phyloP scores from a whole-genome alignment of 2,329 filamentous ascomycete genomes.

The Exophiala calicioides region DNA sequence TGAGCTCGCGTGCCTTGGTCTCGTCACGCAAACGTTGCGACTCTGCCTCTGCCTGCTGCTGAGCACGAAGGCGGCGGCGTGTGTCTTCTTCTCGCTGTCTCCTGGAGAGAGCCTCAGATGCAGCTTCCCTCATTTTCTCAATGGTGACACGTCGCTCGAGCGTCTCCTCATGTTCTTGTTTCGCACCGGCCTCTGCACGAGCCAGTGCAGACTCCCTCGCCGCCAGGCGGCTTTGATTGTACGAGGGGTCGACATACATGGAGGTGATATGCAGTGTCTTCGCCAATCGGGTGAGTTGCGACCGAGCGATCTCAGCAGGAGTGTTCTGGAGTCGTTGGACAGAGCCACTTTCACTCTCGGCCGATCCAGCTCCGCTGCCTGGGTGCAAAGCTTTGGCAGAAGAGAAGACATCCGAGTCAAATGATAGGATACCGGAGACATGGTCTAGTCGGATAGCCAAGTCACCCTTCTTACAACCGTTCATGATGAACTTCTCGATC shows the following conservation, averaged over 20 bases:
- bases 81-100: constrained; percentile 91
- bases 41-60: constrained; percentile 87
- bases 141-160: constrained; percentile 87
- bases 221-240: constrained; percentile 77
- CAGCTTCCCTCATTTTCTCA: constrained; percentile 94
- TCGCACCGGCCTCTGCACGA: constrained; percentile 82
- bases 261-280: constrained; percentile 90
- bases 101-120: constrained; percentile 81
- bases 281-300: constrained; percentile 86
- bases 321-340: constrained; percentile 97
- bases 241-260: constrained; percentile 90
- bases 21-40: constrained; percentile 86
- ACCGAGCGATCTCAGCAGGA: constrained; percentile 93
- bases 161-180: constrained; percentile 84
- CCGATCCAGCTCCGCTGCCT: constrained; percentile 80
- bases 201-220: constrained; percentile 78
- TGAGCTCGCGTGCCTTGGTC: constrained; percentile 84
- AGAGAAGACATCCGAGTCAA: constrained; percentile 97
- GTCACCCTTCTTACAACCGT: constrained; percentile 99
- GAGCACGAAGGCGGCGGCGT: constrained; percentile 80
- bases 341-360: constrained; percentile 78
- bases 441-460: constrained; percentile 95
- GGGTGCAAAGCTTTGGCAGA: constrained; percentile 89
- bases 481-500: constrained; percentile 99
- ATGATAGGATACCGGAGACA: constrained; percentile 90